A percentile compares a stretch with the other conserved stretches of the same genome.
Conservation (phyloP, 2,329 filamentous ascomycete genomes). For the Thelonectria olida region DNA sequence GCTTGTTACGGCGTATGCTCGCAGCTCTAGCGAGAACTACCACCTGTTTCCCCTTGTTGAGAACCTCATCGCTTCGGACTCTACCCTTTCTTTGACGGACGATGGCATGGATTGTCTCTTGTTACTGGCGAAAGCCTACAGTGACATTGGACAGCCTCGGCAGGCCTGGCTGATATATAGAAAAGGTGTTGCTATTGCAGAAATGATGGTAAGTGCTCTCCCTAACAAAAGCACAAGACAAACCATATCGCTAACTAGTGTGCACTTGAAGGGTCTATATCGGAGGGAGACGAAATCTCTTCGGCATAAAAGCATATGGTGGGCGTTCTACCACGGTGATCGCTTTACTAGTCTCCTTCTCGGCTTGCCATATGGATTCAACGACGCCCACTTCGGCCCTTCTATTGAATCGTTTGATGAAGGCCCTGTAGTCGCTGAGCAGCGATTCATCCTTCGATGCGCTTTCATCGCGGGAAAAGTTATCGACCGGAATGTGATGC, state of each 20-base stretch:
- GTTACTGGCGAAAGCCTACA: slow-evolving; percentile 52
- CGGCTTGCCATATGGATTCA: slow-evolving; percentile 53
- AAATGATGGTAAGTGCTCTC: slow-evolving; percentile 48
- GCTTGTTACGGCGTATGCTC: slow-evolving; percentile 49
- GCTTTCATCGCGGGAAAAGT: slow-evolving; percentile 51
- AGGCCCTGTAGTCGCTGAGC: not conserved
- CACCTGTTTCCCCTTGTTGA: slow-evolving; percentile 49
- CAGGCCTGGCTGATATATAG: slow-evolving; percentile 52
- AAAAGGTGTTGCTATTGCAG: slow-evolving; percentile 51
- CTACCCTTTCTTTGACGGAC: slow-evolving; percentile 49
- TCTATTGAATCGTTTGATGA: not conserved
- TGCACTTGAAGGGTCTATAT: not conserved
- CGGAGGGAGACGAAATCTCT: not conserved
- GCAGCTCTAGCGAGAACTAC: slow-evolving; percentile 44
- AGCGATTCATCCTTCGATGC: slow-evolving; percentile 27
- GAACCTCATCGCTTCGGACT: slow-evolving; percentile 50
- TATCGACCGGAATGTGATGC: slow-evolving; percentile 50
- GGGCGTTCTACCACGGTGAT: slow-evolving; percentile 42
- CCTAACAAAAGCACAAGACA: not conserved
- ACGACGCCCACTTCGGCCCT: slow-evolving; percentile 32
- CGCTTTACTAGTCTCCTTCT: slow-evolving; percentile 54
- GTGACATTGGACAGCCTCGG: slow-evolving; percentile 54
- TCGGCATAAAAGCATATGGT: slow-evolving; percentile 34
- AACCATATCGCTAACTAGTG: not conserved
- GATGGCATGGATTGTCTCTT: slow-evolving; percentile 54